phyloP scores from a whole-genome alignment of 1,139 yeast genomes.

The Taphrina pruni region DNA sequence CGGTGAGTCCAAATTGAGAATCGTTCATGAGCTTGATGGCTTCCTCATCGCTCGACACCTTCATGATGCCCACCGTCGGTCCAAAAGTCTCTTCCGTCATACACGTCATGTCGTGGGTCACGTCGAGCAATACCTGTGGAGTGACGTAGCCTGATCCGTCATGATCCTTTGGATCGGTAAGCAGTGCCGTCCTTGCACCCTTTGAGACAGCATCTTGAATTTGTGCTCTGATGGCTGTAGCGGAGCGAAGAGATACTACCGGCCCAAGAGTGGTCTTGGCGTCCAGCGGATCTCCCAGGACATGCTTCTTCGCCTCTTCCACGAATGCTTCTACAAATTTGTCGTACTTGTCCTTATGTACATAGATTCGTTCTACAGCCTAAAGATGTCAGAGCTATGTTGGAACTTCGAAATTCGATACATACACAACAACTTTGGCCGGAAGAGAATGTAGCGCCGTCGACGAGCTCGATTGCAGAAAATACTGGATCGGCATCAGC shows the following conservation, averaged over 20 bases:
- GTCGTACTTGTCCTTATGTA: conserved; percentile 72
- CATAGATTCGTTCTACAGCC: conserved; percentile 81
- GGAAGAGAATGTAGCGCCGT: conserved; percentile 80
- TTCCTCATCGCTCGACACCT: conserved; percentile 67
- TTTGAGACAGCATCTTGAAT: conserved; percentile 71
- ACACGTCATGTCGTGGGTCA: conserved; percentile 74
- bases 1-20: conserved; percentile 90
- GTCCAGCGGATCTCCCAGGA: conserved; percentile 76
- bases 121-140: conserved; percentile 86
- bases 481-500: conserved; percentile 71
- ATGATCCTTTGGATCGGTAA: conserved; percentile 60
- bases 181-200: conserved; percentile 73
- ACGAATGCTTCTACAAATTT: conserved; percentile 67
- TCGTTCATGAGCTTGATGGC: conserved; percentile 82
- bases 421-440: conserved; percentile 87
- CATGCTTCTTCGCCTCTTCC: conserved; percentile 56
- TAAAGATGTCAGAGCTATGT: conserved; percentile 86
- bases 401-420: conserved; percentile 79
- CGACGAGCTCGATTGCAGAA: conserved; percentile 84
- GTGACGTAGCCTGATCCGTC: conserved; percentile 85
- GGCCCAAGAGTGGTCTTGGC: conserved; percentile 76
- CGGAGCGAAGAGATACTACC: conserved; percentile 74
- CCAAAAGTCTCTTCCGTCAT: conserved; percentile 94
- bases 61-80: conserved; percentile 79
- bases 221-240: conserved; percentile 71